Evolutionary conservation across 129 eudicot species (phyloP).

Genomic region (Chrysanthemum makinoi): DNA sequence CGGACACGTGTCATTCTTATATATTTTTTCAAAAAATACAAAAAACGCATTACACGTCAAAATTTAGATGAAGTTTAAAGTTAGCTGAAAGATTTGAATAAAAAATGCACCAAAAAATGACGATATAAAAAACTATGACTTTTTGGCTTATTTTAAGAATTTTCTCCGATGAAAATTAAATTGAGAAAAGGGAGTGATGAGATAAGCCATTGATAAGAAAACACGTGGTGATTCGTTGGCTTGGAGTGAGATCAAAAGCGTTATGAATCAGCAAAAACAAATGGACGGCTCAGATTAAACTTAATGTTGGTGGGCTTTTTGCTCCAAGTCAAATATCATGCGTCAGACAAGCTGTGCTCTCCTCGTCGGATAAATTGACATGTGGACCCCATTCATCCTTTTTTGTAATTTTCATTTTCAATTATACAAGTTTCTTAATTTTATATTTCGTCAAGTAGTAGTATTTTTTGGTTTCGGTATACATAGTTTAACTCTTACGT

Average conservation of each 20-base stretch:
- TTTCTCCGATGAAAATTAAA: background rate
- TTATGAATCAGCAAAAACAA: slow-evolving; percentile 26
- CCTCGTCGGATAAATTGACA: slow-evolving; percentile 42
- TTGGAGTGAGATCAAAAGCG: slow-evolving; percentile 13
- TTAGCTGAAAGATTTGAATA: too few relatives aligned
- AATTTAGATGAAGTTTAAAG: too few relatives aligned
- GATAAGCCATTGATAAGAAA: background rate
- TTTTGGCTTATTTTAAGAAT: too few relatives aligned
- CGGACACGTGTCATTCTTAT: too few relatives aligned
- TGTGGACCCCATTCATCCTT: slow-evolving; percentile 4
- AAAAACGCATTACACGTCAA: too few relatives aligned
- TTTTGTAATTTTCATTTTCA: background rate
- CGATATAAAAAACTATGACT: too few relatives aligned
- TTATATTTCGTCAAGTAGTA: background rate
- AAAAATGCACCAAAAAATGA: too few relatives aligned
- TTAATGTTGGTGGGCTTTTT: slow-evolving; percentile 19
- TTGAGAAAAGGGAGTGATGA: background rate
- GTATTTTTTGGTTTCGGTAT: background rate
- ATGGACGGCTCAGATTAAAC: slow-evolving; percentile 31
- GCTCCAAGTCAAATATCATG: slow-evolving; percentile 31
- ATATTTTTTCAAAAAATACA: too few relatives aligned
- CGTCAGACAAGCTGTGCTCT: slow-evolving; percentile 45
- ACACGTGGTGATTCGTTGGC: slow-evolving; percentile 26
- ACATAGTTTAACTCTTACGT: too few relatives aligned
- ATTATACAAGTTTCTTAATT: background rate